Conservation (phyloP, 306 rosid species). For the Prinsepia uniflora region DNA sequence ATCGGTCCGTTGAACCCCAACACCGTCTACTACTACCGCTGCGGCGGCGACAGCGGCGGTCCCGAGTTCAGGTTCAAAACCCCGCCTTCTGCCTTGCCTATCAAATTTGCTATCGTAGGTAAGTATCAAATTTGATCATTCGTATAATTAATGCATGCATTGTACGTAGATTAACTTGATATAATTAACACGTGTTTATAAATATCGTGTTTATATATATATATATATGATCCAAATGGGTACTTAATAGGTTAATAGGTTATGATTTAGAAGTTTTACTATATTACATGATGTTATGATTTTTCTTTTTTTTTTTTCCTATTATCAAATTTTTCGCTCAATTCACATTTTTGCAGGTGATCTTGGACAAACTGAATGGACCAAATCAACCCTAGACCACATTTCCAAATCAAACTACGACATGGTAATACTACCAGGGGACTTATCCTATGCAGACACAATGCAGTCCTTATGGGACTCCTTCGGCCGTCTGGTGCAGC, state of each 20-base stretch:
- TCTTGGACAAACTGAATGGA: slow-evolving; percentile 92
- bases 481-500: slow-evolving; percentile 68
- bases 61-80: slow-evolving; percentile 50
- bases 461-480: slow-evolving; percentile 58
- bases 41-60: slow-evolving; percentile 36
- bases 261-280: no score
- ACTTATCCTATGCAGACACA: slow-evolving; percentile 60
- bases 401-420: slow-evolving; percentile 52
- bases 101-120: slow-evolving; percentile 73
- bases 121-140: neutral
- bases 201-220: no score
- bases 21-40: slow-evolving; percentile 53
- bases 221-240: no score
- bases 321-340: no score
- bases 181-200: no score
- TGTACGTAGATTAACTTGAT: no score
- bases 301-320: no score
- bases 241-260: no score
- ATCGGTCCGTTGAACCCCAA: slow-evolving; percentile 68
- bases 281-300: no score
- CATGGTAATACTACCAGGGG: slow-evolving; percentile 75
- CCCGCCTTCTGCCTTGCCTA: slow-evolving; percentile 58
- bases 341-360: slow-evolving; percentile 43
- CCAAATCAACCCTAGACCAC: slow-evolving; percentile 53
- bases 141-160: no score